Base-by-base conservation (phyloP, 495 filamentous ascomycete species). In the Aspergillus ostianus region DNA sequence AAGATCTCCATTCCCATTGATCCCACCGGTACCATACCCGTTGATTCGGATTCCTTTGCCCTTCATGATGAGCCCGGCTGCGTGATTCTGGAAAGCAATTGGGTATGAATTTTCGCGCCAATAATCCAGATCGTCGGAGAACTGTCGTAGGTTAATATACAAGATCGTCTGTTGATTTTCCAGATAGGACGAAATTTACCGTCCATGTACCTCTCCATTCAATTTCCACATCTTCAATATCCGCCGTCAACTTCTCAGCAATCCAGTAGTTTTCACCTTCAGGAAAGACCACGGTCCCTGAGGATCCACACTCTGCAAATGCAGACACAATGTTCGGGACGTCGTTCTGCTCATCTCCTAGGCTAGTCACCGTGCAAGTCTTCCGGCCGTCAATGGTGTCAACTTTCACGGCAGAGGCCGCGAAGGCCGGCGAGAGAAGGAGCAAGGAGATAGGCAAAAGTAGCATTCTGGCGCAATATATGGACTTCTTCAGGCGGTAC, bases 31-130 rank as follows among this genome's bases (percentile, higher is more conserved):
- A 2, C 72, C 73, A 60, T 79, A 72, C 18, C 81, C 81, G 64
- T 83, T 69, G 61, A 83, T 69, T 10, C 74, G 67, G 65, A 85
- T 84, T 17, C 71, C 59, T 8, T 79, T 67, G 19, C 82, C 82
- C 5, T 75, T 74, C 57, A 85, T 69, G 47, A 84, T 64, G 63
- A 85, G 81, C 23, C 77, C 77, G 12, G 83, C 83, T 47, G 66
- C 64, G 62, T 85, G 82, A 63, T 85, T 85, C 57, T 85, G 83
- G 62, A 85, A 85, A 8, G 73, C 64, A 20, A 85, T 73, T 18
- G 73, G 78, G 60, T 83, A 85, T 0, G 69, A 77, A 60, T 84
- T 78, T 53, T 78, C 75, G 55, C 80, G 73, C 83, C 83, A 85
- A 68, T 85, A 85, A 47, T 65, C 63, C 18, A 84, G 63, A 65